These are phyloP conservation scores for Lablab purpureus DNA, from an alignment of 306 rosid species.

Conservation along the genomic window DNA sequence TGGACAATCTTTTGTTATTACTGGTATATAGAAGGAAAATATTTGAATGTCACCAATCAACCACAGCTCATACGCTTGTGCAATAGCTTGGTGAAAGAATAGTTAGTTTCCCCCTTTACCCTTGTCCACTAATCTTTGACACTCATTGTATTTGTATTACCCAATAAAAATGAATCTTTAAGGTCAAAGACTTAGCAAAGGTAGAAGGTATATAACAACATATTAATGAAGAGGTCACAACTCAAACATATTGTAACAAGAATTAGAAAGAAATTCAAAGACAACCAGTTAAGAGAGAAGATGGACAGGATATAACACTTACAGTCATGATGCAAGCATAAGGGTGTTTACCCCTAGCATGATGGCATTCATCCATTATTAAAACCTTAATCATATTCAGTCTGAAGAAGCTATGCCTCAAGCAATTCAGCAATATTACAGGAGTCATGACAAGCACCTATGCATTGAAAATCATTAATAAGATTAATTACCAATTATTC, in stretches of 20 bases:
- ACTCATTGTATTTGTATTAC: background rate
- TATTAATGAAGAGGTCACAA: constrained; percentile 11
- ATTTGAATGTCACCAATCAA: background rate
- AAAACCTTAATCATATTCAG: constrained; percentile 80
- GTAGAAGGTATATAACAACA: constrained; percentile 14
- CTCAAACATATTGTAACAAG: background rate
- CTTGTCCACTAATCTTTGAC: background rate
- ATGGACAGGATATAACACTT: constrained; percentile 47
- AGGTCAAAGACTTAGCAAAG: background rate
- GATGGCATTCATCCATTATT: constrained; percentile 92
- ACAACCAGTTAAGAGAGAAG: constrained; percentile 4
- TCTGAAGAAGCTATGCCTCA: constrained; percentile 76
- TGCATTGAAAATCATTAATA: constrained; percentile 30
- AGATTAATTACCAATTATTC: background rate
- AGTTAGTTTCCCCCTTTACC: background rate
- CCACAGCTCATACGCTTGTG: background rate
- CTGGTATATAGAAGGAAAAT: constrained; percentile 3
- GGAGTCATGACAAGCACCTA: constrained; percentile 97
- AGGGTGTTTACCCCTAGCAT: constrained; percentile 70
- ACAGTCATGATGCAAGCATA: constrained; percentile 85
- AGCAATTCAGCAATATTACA: constrained; percentile 65
- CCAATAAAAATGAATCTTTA: background rate
- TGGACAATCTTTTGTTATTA: constrained; percentile 5
- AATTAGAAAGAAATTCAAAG: constrained; percentile 8
- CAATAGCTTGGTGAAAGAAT: background rate